Evolutionary conservation across 495 filamentous ascomycete species (phyloP).

Genomic region (Hypoxylon lenormandii): DNA sequence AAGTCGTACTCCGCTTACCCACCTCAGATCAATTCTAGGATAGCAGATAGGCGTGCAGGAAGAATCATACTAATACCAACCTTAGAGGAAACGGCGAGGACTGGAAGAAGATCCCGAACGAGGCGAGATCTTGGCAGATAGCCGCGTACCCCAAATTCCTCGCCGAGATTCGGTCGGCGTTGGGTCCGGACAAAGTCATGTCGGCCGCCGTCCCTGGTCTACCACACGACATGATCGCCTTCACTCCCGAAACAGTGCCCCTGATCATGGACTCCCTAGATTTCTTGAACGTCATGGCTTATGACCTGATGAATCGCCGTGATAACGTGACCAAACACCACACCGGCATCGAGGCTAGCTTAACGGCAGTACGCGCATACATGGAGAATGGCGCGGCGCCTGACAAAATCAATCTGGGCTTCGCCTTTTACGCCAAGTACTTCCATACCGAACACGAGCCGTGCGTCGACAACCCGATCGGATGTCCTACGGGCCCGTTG

Average conservation of each 20-base stretch:
- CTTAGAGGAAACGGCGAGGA: slow-evolving; percentile 77
- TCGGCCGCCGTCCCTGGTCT: slow-evolving; percentile 79
- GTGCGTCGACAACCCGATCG: slow-evolving; percentile 65
- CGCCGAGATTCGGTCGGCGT: slow-evolving; percentile 66
- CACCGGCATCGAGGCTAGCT: slow-evolving; percentile 67
- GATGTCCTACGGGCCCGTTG: slow-evolving; percentile 71
- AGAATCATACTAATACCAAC: slow-evolving; percentile 5
- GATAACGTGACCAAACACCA: slow-evolving; percentile 76
- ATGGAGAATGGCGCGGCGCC: slow-evolving; percentile 66
- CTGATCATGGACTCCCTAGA: slow-evolving; percentile 73
- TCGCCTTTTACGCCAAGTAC: slow-evolving; percentile 81
- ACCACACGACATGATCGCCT: slow-evolving; percentile 77
- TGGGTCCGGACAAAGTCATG: slow-evolving; percentile 71
- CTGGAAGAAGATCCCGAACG: slow-evolving; percentile 77
- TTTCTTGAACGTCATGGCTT: slow-evolving; percentile 83
- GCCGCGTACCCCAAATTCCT: slow-evolving; percentile 73
- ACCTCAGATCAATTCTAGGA: neutral
- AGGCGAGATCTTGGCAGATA: slow-evolving; percentile 70
- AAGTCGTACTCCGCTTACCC: slow-evolving; percentile 13
- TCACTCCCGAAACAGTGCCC: slow-evolving; percentile 71
- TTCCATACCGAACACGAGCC: slow-evolving; percentile 69
- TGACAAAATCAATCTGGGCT: slow-evolving; percentile 74
- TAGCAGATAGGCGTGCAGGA: neutral
- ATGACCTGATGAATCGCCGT: slow-evolving; percentile 82
- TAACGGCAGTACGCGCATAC: slow-evolving; percentile 70